phyloP scores from a whole-genome alignment of 2,329 filamentous ascomycete species.

The Rutstroemia sp. region DNA sequence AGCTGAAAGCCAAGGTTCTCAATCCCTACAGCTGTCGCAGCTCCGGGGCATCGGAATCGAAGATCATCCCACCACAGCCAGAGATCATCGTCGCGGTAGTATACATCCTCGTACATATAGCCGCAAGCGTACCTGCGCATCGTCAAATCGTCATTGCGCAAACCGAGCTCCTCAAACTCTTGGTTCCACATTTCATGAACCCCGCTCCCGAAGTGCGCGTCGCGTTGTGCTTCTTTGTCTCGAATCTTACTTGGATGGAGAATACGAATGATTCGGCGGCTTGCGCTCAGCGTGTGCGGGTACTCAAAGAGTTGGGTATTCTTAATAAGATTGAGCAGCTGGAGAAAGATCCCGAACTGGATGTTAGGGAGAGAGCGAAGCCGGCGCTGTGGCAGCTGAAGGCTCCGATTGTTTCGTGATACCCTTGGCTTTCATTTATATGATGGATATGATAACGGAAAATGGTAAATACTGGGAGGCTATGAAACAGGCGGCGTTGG shows the following conservation, averaged over 20 bases:
- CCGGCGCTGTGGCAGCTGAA: constrained; percentile 67
- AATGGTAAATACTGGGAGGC: neutral
- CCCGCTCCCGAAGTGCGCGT: constrained; percentile 66
- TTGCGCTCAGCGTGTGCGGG: constrained; percentile 58
- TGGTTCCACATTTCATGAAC: constrained; percentile 68
- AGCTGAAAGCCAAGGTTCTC: constrained; percentile 58
- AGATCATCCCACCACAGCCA: constrained; percentile 48
- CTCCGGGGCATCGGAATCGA: constrained; percentile 35
- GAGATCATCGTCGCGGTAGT: constrained; percentile 73
- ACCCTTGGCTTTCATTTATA: neutral
- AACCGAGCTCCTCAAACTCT: constrained; percentile 62
- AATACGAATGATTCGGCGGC: constrained; percentile 58
- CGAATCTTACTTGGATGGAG: constrained; percentile 80
- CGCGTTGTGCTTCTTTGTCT: constrained; percentile 74
- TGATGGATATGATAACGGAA: neutral
- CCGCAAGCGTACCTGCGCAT: constrained; percentile 72
- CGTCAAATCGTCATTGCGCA: constrained; percentile 72
- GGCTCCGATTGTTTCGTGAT: neutral
- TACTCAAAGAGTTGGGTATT: constrained; percentile 67
- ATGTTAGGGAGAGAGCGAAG: constrained; percentile 79
- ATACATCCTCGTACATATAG: constrained; percentile 81
- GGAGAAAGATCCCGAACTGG: constrained; percentile 64
- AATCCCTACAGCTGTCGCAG: constrained; percentile 43
- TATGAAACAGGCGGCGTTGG: neutral
- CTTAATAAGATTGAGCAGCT: constrained; percentile 56